These are phyloP conservation scores for Dorcoceras hygrometricum DNA, from an alignment of 257 asterid species.

Conservation along the genomic window DNA sequence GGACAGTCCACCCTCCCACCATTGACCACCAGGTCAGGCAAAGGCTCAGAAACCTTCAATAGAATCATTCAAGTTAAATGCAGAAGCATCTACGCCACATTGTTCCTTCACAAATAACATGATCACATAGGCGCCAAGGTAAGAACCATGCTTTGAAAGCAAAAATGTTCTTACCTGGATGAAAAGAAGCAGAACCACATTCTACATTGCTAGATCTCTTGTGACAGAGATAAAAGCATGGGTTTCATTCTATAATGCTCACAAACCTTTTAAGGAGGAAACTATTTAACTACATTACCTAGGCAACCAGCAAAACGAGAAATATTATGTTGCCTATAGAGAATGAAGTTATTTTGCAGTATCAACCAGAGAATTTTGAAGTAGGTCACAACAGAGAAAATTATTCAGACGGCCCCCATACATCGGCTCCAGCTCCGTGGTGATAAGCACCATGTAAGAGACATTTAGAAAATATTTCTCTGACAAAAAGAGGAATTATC, in stretches of 20 bases:
- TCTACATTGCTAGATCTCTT: constrained; percentile 24
- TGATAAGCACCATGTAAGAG: constrained; percentile 1
- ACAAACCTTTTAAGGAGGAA: neutral
- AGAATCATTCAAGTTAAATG: constrained; percentile 64
- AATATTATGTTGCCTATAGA: neutral
- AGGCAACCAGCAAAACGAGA: neutral
- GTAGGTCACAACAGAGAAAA: neutral
- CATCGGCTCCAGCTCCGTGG: neutral
- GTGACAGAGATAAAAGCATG: constrained; percentile 11
- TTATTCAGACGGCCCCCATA: neutral
- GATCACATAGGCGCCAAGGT: constrained; percentile 48
- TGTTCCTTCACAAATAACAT: constrained; percentile 60
- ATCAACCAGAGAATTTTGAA: neutral
- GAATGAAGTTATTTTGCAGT: neutral
- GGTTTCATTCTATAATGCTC: constrained; percentile 5
- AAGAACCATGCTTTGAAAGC: constrained; percentile 45
- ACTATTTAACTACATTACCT: neutral
- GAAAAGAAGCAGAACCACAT: constrained; percentile 33
- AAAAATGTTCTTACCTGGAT: constrained; percentile 29
- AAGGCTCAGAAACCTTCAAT: constrained; percentile 76
- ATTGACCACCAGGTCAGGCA: constrained; percentile 53
- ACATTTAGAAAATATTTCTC: neutral
- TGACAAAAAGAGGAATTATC: neutral
- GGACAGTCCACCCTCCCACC: constrained; percentile 67
- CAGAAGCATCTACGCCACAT: constrained; percentile 40